Percentiles rank a stretch among this genome's conserved stretches.
Evolutionary conservation across 371 early-diverging fungal species (phyloP).

Genomic region (Zychaea mexicana): DNA sequence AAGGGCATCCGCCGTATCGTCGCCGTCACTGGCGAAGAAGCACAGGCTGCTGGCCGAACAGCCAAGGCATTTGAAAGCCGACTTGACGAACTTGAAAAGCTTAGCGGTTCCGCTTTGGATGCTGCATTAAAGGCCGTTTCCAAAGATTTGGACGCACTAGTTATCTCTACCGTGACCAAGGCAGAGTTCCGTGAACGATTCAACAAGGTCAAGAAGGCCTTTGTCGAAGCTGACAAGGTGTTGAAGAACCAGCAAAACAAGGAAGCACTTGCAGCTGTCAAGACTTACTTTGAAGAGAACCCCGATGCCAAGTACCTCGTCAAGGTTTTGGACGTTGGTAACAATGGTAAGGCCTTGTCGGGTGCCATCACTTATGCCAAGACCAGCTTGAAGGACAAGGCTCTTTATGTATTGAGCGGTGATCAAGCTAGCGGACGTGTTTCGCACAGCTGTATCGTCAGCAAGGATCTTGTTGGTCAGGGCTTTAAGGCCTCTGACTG

Average conservation of each 20-base stretch:
- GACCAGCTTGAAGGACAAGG: slow-evolving; percentile 74
- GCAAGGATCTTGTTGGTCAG: slow-evolving; percentile 62
- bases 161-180: slow-evolving; percentile 84
- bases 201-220: slow-evolving; percentile 74
- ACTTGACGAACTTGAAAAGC: slow-evolving; percentile 58
- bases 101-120: slow-evolving; percentile 73
- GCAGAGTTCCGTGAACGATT: slow-evolving; percentile 72
- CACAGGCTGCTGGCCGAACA: slow-evolving; percentile 66
- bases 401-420: slow-evolving; percentile 80
- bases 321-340: slow-evolving; percentile 66
- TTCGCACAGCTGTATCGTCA: slow-evolving; percentile 83
- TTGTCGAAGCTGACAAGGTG: slow-evolving; percentile 89
- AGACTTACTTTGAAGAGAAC: slow-evolving; percentile 74
- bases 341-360: slow-evolving; percentile 74
- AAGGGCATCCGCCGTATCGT: slow-evolving; percentile 98
- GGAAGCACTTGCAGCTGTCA: slow-evolving; percentile 79
- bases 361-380: slow-evolving; percentile 83
- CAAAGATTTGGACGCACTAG: slow-evolving; percentile 81
- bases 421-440: slow-evolving; percentile 76
- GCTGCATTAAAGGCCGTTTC: slow-evolving; percentile 76
- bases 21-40: slow-evolving; percentile 96
- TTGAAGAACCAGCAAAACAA: slow-evolving; percentile 84
- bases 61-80: slow-evolving; percentile 69
- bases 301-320: slow-evolving; percentile 66
- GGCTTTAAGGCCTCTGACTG: slow-evolving; percentile 91